Percentiles rank a stretch among this genome's conserved stretches.
Evolutionary conservation across 2,329 filamentous ascomycete species (phyloP).

Genomic region (Lecanicillium sp.): DNA sequence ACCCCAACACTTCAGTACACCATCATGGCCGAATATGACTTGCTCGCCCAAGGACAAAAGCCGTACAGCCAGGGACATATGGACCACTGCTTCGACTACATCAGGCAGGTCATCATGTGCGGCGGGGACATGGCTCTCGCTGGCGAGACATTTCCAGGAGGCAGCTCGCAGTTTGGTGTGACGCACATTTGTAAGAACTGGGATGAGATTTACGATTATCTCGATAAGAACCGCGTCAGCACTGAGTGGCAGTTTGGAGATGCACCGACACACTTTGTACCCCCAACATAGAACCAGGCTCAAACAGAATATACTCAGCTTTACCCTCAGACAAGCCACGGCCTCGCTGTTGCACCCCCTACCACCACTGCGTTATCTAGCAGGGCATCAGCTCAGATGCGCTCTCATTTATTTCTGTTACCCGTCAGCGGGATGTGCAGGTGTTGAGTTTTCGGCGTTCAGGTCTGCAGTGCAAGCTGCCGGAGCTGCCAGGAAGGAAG

Average conservation of each 20-base stretch:
- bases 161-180: background rate
- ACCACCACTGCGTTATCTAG: too few species aligned
- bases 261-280: background rate
- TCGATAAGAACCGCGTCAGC: background rate
- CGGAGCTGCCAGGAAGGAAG: too few species aligned
- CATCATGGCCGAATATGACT: background rate
- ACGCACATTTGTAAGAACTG: background rate
- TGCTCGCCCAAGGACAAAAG: background rate
- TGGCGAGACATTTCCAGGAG: slow-evolving; percentile 19
- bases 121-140: slow-evolving; percentile 39
- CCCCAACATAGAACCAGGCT: background rate
- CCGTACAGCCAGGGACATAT: slow-evolving; percentile 29
- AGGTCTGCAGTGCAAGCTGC: too few species aligned
- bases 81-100: slow-evolving; percentile 42
- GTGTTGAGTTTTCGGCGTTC: too few species aligned
- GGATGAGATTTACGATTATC: background rate
- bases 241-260: background rate
- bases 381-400: too few species aligned
- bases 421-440: too few species aligned
- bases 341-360: too few species aligned
- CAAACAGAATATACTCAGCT: background rate
- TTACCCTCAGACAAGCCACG: too few species aligned
- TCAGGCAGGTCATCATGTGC: slow-evolving; percentile 41
- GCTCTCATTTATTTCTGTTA: too few species aligned
- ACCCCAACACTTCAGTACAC: background rate